These are phyloP conservation scores for Penicillium palitans DNA, from an alignment of 2,329 filamentous ascomycete species.

Conservation along the genomic window DNA sequence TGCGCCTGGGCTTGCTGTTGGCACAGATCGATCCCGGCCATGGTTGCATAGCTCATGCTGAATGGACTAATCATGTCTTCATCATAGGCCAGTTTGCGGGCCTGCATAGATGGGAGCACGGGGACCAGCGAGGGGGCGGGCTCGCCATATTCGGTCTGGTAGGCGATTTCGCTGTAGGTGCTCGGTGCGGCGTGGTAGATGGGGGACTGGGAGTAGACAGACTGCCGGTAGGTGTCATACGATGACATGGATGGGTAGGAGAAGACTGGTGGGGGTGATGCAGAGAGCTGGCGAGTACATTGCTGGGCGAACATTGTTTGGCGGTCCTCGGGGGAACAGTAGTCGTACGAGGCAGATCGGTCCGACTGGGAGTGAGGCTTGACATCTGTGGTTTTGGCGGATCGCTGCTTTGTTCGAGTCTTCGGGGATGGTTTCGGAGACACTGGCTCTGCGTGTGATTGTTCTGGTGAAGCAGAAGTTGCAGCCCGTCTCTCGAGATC, in stretches of 20 bases:
- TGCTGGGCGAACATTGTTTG: slow-evolving; percentile 57
- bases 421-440: slow-evolving; percentile 30
- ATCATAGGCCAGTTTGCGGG: slow-evolving; percentile 53
- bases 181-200: slow-evolving; percentile 37
- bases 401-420: slow-evolving; percentile 28
- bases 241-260: slow-evolving; percentile 53
- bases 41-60: slow-evolving; percentile 60
- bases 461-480: slow-evolving; percentile 62
- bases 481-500: slow-evolving; percentile 63
- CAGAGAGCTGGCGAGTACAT: slow-evolving; percentile 59
- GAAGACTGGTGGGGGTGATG: slow-evolving; percentile 58
- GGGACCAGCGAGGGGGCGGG: slow-evolving; percentile 48
- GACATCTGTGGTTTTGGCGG: slow-evolving; percentile 30
- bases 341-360: slow-evolving; percentile 38
- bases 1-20: slow-evolving; percentile 32
- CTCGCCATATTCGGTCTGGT: slow-evolving; percentile 43
- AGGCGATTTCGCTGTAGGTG: slow-evolving; percentile 36
- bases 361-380: slow-evolving; percentile 29
- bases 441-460: slow-evolving; percentile 56
- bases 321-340: slow-evolving; percentile 49
- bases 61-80: slow-evolving; percentile 60
- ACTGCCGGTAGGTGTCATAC: slow-evolving; percentile 44
- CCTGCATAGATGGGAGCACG: slow-evolving; percentile 50
- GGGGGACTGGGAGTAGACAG: slow-evolving; percentile 37
- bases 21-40: slow-evolving; percentile 57